Evolutionary conservation across 2,329 filamentous ascomycete genomes (phyloP), one percentile per base, ranked within the genome.

Genomic region (Talaromyces sp.): DNA sequence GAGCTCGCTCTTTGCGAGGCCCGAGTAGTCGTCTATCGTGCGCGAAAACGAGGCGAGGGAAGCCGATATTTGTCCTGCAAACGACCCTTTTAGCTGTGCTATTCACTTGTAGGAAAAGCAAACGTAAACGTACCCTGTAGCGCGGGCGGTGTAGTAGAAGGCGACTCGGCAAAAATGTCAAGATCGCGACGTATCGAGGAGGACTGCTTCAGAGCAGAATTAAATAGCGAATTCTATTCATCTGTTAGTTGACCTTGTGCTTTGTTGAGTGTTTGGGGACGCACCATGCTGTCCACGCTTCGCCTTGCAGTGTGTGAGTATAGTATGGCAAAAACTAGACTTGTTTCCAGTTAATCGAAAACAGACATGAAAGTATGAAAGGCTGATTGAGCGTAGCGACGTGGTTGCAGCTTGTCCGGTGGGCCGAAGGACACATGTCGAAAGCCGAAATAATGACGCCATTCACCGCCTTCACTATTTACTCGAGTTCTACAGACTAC

Each of bases 11-110:
- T 91, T 90, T 1, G 93, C 89, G 33, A 96, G 86, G 60, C 85
- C 84, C 70, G 89, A 87, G 81, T 99, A 99, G 73, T 97, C 93
- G 78, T 97, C 93, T 66, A 99, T 84, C 0, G 92, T 96, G 64
- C 95, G 91, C 54, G 90, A 86, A 75, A 99, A 92, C 63, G 92
- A 87, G 51, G 90, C 87, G 33, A 96, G 80, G 14, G 90, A 90
- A 23, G 87, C 89, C n/a, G 89, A 89, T 66, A 92, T 86, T 76
- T 92, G 89, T 72, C 89, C 89, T 76, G 82, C 72, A 28, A n/a
- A 30, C 50, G 14, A 52, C 50, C 36, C 14, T 10, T 18, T 47
- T 47, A 47, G n/a, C 5, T 12, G 2, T 3, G 9, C 6, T 7
- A 30, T n/a, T 31, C 12, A 16, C 16, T 16, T 2, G 3, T 31